These are phyloP conservation scores for Saccharomycopsis vini DNA, from an alignment of 805 yeast species.

Conservation along the genomic window DNA sequence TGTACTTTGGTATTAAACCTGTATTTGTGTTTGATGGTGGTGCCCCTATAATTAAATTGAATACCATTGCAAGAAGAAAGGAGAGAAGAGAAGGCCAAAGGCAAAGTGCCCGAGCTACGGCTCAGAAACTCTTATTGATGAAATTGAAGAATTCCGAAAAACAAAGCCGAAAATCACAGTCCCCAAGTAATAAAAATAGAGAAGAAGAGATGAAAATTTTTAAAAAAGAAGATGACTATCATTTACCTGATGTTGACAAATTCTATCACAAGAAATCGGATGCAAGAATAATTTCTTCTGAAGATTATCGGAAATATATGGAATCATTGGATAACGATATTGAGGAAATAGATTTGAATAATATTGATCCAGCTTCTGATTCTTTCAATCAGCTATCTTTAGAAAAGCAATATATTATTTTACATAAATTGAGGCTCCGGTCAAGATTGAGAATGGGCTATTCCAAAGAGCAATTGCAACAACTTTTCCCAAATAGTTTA, in stretches of 20 bases:
- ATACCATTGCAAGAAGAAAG: constrained; percentile 65
- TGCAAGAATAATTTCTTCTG: constrained; percentile 63
- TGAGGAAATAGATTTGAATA: constrained; percentile 59
- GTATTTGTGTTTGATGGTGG: constrained; percentile 95
- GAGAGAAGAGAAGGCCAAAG: constrained; percentile 67
- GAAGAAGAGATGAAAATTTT: constrained; percentile 27
- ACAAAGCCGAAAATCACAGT: constrained; percentile 2
- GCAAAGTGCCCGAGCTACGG: constrained; percentile 64
- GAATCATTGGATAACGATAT: constrained; percentile 42
- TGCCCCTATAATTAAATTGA: constrained; percentile 74
- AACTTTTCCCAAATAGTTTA: constrained; percentile 73
- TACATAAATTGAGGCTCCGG: constrained; percentile 72
- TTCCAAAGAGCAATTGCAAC: constrained; percentile 76
- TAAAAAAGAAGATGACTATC: constrained; percentile 69
- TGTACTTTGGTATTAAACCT: constrained; percentile 81
- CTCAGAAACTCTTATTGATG: constrained; percentile 68
- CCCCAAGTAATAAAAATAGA: background rate
- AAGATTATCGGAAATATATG: constrained; percentile 57
- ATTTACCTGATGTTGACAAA: constrained; percentile 62
- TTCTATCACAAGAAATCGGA: constrained; percentile 50
- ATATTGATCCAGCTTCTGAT: constrained; percentile 74
- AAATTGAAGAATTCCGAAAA: constrained; percentile 50
- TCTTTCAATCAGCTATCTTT: constrained; percentile 73
- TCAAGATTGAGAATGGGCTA: constrained; percentile 95
- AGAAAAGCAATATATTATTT: constrained; percentile 78